These are phyloP conservation scores for Cercospora janseana DNA, from an alignment of 2,329 filamentous ascomycete species.

Conservation along the genomic window DNA sequence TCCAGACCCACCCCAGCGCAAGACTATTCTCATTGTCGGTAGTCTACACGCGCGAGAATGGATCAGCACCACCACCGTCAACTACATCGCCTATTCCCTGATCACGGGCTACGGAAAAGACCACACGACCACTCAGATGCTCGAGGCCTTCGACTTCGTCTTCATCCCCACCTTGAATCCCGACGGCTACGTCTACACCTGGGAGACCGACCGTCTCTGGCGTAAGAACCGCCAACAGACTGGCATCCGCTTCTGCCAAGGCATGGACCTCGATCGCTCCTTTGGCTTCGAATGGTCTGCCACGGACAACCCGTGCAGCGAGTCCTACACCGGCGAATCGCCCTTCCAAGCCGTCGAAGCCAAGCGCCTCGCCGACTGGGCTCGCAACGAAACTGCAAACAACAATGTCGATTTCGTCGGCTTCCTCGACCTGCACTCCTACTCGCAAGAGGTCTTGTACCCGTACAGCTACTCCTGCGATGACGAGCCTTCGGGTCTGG, in stretches of 20 bases:
- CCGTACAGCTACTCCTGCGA: slow-evolving; percentile 86
- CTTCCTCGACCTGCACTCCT: slow-evolving; percentile 87
- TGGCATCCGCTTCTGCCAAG: slow-evolving; percentile 75
- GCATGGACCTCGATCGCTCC: slow-evolving; percentile 83
- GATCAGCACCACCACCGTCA: slow-evolving; percentile 90
- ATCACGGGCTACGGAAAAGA: slow-evolving; percentile 79
- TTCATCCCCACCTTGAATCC: slow-evolving; percentile 88
- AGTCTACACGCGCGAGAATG: slow-evolving; percentile 94
- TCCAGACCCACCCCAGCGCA: slow-evolving; percentile 53
- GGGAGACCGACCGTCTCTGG: slow-evolving; percentile 89
- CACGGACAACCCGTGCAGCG: slow-evolving; percentile 79
- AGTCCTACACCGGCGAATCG: slow-evolving; percentile 78
- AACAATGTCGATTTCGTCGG: slow-evolving; percentile 76
- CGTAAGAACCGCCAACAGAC: slow-evolving; percentile 90
- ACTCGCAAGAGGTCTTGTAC: slow-evolving; percentile 91
- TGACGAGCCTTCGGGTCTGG: slow-evolving; percentile 74
- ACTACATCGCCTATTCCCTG: slow-evolving; percentile 84
- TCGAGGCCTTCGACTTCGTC: slow-evolving; percentile 82
- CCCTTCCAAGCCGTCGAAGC: slow-evolving; percentile 85
- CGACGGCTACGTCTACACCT: slow-evolving; percentile 91
- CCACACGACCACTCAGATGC: slow-evolving; percentile 67
- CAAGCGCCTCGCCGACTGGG: slow-evolving; percentile 73
- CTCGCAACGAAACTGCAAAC: slow-evolving; percentile 69
- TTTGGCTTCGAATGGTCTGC: slow-evolving; percentile 84
- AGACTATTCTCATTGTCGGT: slow-evolving; percentile 77